These are phyloP conservation scores for Peniophora sp. DNA, from an alignment of 1,284 basidiomycete genomes.

Conservation along the genomic window DNA sequence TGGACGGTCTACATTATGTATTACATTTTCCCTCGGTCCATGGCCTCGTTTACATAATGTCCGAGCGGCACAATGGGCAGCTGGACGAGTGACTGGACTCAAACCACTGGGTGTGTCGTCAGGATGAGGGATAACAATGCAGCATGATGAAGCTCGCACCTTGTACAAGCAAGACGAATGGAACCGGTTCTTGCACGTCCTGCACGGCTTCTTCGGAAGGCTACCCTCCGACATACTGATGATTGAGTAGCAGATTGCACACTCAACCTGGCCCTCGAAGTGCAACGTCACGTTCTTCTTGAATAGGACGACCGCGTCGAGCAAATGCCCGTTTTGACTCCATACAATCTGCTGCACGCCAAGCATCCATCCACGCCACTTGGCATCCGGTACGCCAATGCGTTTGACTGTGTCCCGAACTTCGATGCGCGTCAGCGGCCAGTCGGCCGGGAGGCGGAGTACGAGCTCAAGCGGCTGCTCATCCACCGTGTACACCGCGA, in stretches of 20 bases:
- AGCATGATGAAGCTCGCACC: slow-evolving; percentile 28
- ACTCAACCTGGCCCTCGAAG: slow-evolving; percentile 91
- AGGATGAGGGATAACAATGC: slow-evolving; percentile 7
- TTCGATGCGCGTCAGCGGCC: slow-evolving; percentile 86
- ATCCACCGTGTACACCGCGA: slow-evolving; percentile 82
- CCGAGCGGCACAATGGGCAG: slow-evolving; percentile 86
- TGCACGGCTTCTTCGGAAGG: slow-evolving; percentile 88
- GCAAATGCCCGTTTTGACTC: slow-evolving; percentile 85
- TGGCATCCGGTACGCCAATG: slow-evolving; percentile 85
- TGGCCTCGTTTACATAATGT: slow-evolving; percentile 41
- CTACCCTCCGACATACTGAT: slow-evolving; percentile 88
- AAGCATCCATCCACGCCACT: slow-evolving; percentile 93
- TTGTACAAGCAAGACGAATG: slow-evolving; percentile 91
- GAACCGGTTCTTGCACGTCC: slow-evolving; percentile 93
- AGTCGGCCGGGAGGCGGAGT: slow-evolving; percentile 83
- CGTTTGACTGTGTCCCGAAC: slow-evolving; percentile 72
- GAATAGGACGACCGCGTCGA: slow-evolving; percentile 89
- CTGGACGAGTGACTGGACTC: slow-evolving; percentile 83
- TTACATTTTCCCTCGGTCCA: too few species aligned
- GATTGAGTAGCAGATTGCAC: slow-evolving; percentile 93
- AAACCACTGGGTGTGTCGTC: slow-evolving; percentile 64
- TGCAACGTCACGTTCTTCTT: slow-evolving; percentile 90
- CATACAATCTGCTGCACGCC: slow-evolving; percentile 90
- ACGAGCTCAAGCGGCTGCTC: slow-evolving; percentile 92
- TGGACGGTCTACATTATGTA: too few species aligned